Conservation (phyloP, 2,329 filamentous ascomycete species). For the Bipolaris zeicola region DNA sequence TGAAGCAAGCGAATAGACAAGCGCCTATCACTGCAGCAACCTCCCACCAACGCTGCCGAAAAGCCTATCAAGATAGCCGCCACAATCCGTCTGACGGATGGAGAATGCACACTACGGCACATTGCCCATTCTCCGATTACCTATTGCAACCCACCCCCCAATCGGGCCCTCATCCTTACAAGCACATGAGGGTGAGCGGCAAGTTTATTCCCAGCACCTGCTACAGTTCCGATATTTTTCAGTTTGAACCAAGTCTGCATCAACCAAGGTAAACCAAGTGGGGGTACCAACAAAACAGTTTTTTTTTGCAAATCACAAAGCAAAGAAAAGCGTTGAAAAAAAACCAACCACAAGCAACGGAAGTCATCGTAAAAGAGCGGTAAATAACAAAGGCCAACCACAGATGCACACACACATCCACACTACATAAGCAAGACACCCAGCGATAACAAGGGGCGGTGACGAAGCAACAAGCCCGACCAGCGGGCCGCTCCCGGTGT, state of each 20-base stretch:
- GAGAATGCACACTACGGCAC: not conserved
- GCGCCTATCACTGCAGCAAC: constrained; percentile 17
- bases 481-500: constrained; percentile 28
- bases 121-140: not conserved
- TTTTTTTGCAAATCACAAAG: not conserved
- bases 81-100: constrained; percentile 3
- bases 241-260: not conserved
- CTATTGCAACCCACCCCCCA: not conserved
- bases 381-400: not conserved
- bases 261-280: not conserved
- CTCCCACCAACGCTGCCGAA: not conserved
- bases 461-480: constrained; percentile 14
- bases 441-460: not conserved
- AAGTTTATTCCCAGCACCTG: too few species aligned
- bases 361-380: constrained; percentile 1
- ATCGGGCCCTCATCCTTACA: not conserved
- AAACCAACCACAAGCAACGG: not conserved
- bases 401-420: not conserved
- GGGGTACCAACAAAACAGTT: not conserved
- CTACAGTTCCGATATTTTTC: not conserved
- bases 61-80: constrained; percentile 11
- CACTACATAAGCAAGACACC: constrained; percentile 4
- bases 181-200: not conserved
- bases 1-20: constrained; percentile 7
- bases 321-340: not conserved